Conservation (phyloP, 2,329 filamentous ascomycete genomes). For the Paecilomyces sp. region DNA sequence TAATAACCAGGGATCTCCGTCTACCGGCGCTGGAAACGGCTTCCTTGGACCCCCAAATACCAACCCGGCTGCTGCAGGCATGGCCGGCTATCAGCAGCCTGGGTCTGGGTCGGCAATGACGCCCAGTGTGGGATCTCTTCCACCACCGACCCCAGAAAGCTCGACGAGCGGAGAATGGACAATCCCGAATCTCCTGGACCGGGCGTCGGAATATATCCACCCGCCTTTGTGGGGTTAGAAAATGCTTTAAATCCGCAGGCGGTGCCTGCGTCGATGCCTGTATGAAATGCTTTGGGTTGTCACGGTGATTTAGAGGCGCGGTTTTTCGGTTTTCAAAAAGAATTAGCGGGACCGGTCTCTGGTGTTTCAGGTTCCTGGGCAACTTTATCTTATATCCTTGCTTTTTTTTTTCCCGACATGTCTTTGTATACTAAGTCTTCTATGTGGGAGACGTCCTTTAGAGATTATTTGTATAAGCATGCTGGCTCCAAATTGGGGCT, state of each 20-base stretch:
- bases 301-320: neutral
- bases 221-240: slow-evolving; percentile 36
- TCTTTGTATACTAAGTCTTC: neutral
- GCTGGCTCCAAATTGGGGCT: neutral
- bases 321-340: neutral
- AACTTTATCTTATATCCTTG: neutral
- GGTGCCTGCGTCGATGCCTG: neutral
- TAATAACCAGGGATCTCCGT: slow-evolving; percentile 12
- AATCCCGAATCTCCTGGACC: slow-evolving; percentile 38
- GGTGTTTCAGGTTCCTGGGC: neutral
- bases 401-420: neutral
- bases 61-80: neutral
- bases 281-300: neutral
- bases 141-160: slow-evolving; percentile 41
- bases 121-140: slow-evolving; percentile 28
- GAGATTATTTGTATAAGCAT: neutral
- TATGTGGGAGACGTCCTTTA: neutral
- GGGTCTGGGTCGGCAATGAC: slow-evolving; percentile 19
- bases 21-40: neutral
- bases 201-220: slow-evolving; percentile 42
- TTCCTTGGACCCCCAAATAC: neutral
- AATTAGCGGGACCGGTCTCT: neutral
- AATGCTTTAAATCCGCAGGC: neutral
- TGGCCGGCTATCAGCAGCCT: slow-evolving; percentile 7
- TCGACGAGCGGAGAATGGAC: slow-evolving; percentile 41